A percentile compares a stretch with the other conserved stretches of the same genome.
Conservation (phyloP, 2,329 filamentous ascomycete species). For the Fusarium falciforme region DNA sequence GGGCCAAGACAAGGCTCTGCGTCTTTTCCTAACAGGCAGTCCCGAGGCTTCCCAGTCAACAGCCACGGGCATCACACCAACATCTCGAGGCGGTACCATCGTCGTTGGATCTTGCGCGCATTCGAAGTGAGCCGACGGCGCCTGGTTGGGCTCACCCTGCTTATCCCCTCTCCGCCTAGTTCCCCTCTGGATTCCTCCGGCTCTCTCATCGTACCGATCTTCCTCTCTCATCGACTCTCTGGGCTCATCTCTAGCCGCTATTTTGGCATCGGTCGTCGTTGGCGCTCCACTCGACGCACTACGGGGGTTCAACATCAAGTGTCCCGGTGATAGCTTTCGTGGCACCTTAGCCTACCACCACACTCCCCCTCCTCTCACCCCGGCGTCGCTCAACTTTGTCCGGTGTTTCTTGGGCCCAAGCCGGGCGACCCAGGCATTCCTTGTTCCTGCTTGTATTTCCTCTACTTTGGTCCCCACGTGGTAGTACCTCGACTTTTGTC, state of each 20-base stretch:
- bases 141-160: conserved; percentile 38
- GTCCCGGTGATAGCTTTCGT: conserved; percentile 49
- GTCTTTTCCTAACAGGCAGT: conserved; percentile 30
- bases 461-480: conserved; percentile 51
- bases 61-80: conserved; percentile 38
- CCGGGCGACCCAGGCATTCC: conserved; percentile 44
- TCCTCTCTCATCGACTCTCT: conserved; percentile 36
- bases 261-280: conserved; percentile 39
- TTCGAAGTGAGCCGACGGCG: conserved; percentile 28
- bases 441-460: conserved; percentile 50
- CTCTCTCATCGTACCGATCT: conserved; percentile 34
- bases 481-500: conserved; percentile 51
- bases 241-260: conserved; percentile 36
- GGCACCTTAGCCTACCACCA: conserved; percentile 50
- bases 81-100: conserved; percentile 16
- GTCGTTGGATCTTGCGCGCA: conserved; percentile 23
- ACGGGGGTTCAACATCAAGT: conserved; percentile 43
- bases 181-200: conserved; percentile 36
- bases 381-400: conserved; percentile 45
- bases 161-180: conserved; percentile 43
- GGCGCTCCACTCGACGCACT: conserved; percentile 44
- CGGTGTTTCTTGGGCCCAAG: conserved; percentile 42
- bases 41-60: conserved; percentile 30
- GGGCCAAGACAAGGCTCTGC: conserved; percentile 34
- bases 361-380: conserved; percentile 48